phyloP scores from a whole-genome alignment of 805 yeast genomes.

The Kuraishia molischiana region DNA sequence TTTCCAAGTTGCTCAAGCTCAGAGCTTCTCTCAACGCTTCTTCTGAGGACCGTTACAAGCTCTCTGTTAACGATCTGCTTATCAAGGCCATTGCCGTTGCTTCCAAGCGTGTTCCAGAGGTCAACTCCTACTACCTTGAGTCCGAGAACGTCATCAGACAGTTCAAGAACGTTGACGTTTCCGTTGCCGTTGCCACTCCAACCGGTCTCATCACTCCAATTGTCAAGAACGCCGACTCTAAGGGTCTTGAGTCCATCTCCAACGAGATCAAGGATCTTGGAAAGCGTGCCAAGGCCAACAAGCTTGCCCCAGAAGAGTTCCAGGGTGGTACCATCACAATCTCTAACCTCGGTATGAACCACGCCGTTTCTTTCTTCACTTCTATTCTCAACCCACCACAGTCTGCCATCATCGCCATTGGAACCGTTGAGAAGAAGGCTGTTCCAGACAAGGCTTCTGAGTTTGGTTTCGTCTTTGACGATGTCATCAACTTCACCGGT shows the following conservation, averaged over 20 bases:
- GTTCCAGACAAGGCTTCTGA: constrained; percentile 87
- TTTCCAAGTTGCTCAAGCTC: constrained; percentile 81
- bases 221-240: constrained; percentile 76
- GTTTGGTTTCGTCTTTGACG: constrained; percentile 88
- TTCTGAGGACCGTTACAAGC: constrained; percentile 78
- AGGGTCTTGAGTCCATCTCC: constrained; percentile 81
- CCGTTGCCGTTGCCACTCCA: constrained; percentile 98
- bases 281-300: constrained; percentile 90
- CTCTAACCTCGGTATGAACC: constrained; percentile 98
- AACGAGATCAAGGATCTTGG: constrained; percentile 84
- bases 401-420: constrained; percentile 86
- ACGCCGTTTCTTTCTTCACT: constrained; percentile 85
- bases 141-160: constrained; percentile 85
- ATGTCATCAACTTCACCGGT: constrained; percentile 86
- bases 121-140: constrained; percentile 90
- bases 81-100: constrained; percentile 94
- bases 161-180: constrained; percentile 85
- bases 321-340: constrained; percentile 99
- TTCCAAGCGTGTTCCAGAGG: constrained; percentile 82
- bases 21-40: constrained; percentile 82
- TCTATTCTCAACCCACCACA: constrained; percentile 98
- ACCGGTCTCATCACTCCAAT: constrained; percentile 96
- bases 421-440: constrained; percentile 87
- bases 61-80: constrained; percentile 89
- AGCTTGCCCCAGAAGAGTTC: constrained; percentile 92